Base-by-base conservation (phyloP, 192 early-diverging fungal species). In the Backusella circina region DNA sequence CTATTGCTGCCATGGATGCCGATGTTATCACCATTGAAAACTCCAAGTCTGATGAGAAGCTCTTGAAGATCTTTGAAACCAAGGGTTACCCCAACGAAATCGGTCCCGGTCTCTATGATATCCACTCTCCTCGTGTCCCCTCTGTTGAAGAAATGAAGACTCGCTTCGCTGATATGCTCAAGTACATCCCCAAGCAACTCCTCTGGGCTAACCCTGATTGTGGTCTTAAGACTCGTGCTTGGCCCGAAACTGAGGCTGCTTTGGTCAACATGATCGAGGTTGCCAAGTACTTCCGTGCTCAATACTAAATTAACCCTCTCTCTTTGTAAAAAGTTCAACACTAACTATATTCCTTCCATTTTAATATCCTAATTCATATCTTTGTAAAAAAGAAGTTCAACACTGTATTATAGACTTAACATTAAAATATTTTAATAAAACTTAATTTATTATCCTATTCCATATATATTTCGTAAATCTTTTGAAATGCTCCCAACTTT, bases 131-230 rank as follows among this genome's bases (percentile, higher is more conserved):
- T 51, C 94, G 98, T 86, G 95, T 99, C 21, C 95, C 97, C 47
- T 90, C 93, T 41, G 83, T 85, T 28, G 88, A 90, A 54, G 98
- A 99, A 87, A 97, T 99, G 95, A 86, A 87, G 61, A 88, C 89
- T 28, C 93, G 95, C 72, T 86, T 96, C 57, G 84, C 86, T 57
- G 91, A 89, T 64, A 94, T 98, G 89, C 87, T 94, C 77, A 90
- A 92, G 86, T 95, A 95, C 87, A 84, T 99, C 30, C 87, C 93
- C 30, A 80, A 85, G 30, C 86, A 93, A 44, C 87, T 93, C 70
- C 82, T 98, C 21, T 98, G 97, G 97, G 90, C 95, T 76, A 98
- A 98, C 90, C 97, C 97, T 32, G 97, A 99, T 86, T 99, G 97
- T 82, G 97, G 97, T 69, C 89, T 99, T 71, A 94, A 98, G 91